Percentiles rank a stretch among this genome's conserved stretches.
Conservation (phyloP, 768 basidiomycete genomes). For the Xanthoconium stramineum region DNA sequence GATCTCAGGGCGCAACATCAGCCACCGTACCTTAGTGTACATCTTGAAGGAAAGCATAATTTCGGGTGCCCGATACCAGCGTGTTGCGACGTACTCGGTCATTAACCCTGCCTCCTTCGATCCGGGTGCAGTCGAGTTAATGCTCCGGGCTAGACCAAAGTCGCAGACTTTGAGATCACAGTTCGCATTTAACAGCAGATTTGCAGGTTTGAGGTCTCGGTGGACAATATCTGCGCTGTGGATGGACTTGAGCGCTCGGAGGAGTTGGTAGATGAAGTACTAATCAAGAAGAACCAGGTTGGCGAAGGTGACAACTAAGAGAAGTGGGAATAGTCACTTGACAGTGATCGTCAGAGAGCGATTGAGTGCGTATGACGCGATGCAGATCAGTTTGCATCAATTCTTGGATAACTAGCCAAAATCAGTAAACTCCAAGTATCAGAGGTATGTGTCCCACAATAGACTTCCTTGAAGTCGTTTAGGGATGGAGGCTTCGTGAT, state of each 20-base stretch:
- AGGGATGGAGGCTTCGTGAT: constrained; percentile 78
- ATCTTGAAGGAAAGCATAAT: constrained; percentile 95
- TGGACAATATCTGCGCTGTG: constrained; percentile 83
- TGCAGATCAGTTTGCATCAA: constrained; percentile 91
- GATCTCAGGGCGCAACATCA: constrained; percentile 8
- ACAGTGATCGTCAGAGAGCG: constrained; percentile 87
- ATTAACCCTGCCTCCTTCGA: constrained; percentile 66
- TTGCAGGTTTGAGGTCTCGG: constrained; percentile 81
- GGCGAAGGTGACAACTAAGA: not conserved
- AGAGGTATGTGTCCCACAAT: constrained; percentile 47
- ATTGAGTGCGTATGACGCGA: constrained; percentile 86
- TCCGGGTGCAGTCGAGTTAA: constrained; percentile 48
- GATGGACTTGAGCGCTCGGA: constrained; percentile 84
- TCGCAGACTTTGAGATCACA: constrained; percentile 90
- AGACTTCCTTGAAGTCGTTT: constrained; percentile 83
- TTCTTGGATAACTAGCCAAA: constrained; percentile 67
- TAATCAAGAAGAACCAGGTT: constrained; percentile 28
- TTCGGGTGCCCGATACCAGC: constrained; percentile 93
- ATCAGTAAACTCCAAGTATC: constrained; percentile 3
- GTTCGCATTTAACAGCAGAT: constrained; percentile 83
- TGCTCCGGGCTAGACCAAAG: constrained; percentile 76
- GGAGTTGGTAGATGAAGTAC: constrained; percentile 83
- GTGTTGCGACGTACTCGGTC: constrained; percentile 87
- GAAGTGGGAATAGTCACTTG: constrained; percentile 43
- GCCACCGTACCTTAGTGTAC: constrained; percentile 59